phyloP scores from a whole-genome alignment of 2,329 filamentous ascomycete species.

The Tolypocladium cylindrosporum region DNA sequence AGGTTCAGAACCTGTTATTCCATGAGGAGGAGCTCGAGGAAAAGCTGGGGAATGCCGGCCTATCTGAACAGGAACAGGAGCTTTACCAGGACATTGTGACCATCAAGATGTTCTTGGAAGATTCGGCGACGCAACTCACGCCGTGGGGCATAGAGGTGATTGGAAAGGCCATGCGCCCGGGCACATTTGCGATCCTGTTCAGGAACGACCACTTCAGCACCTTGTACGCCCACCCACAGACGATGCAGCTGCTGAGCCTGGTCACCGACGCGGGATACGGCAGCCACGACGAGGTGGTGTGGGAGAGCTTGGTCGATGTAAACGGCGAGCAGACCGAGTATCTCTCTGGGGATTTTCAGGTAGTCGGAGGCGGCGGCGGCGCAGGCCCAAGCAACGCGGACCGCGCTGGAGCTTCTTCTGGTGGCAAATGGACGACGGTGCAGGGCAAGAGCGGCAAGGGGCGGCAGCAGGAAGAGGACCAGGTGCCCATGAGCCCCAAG shows the following conservation, averaged over 20 bases:
- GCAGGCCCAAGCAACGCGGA: conserved; percentile 8
- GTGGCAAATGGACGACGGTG: conserved; percentile 45
- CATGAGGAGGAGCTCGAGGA: conserved; percentile 80
- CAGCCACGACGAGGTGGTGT: conserved; percentile 81
- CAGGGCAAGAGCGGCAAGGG: conserved; percentile 22
- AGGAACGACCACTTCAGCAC: conserved; percentile 97
- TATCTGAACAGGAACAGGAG: conserved; percentile 65
- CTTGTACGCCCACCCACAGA: conserved; percentile 77
- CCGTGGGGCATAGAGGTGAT: conserved; percentile 70
- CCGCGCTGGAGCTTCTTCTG: conserved; percentile 2
- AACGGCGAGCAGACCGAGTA: conserved; percentile 76
- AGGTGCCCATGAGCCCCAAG: conserved; percentile 25
- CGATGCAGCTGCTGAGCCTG: conserved; percentile 65
- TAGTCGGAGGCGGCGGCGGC: conserved; percentile 50
- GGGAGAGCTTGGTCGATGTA: conserved; percentile 87
- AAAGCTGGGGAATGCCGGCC: conserved; percentile 49
- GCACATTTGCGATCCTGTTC: conserved; percentile 83
- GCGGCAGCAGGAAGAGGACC: conserved; percentile 12
- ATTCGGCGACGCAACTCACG: conserved; percentile 81
- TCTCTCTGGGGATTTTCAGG: conserved; percentile 80
- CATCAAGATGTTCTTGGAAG: conserved; percentile 74
- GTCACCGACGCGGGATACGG: conserved; percentile 92
- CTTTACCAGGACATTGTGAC: conserved; percentile 73
- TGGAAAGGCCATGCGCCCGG: conserved; percentile 58
- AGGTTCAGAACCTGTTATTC: conserved; percentile 82